Percentiles rank a stretch among this genome's conserved stretches.
Evolutionary conservation across 331 rosid genomes (phyloP).

Genomic region (Rosa hybrid): DNA sequence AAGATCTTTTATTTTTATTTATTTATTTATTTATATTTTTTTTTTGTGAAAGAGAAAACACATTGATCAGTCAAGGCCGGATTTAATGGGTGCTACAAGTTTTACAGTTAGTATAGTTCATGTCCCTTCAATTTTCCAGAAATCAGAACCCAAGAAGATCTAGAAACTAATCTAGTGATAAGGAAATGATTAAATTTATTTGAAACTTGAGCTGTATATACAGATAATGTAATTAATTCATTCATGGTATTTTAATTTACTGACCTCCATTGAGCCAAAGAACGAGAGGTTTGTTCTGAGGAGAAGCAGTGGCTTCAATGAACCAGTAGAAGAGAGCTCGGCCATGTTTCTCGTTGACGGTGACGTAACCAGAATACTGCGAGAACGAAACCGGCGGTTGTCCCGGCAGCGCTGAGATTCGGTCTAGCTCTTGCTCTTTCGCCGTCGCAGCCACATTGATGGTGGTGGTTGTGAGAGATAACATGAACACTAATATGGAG

Average conservation of each 20-base stretch:
- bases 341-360: constrained; percentile 59
- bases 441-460: constrained; percentile 1
- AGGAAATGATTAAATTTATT: neutral
- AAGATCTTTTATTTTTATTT: neutral
- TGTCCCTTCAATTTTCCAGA: neutral
- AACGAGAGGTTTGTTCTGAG: constrained; percentile 60
- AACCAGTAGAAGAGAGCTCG: constrained; percentile 91
- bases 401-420: constrained; percentile 66
- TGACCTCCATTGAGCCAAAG: constrained; percentile 97
- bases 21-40: too few relatives aligned
- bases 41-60: too few relatives aligned
- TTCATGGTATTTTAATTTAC: neutral
- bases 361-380: constrained; percentile 79
- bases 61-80: neutral
- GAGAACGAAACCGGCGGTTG: constrained; percentile 67
- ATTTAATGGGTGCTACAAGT: neutral
- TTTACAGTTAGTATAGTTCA: neutral
- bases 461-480: neutral
- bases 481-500: neutral
- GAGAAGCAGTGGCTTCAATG: constrained; percentile 50
- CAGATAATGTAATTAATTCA: neutral
- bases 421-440: constrained; percentile 53
- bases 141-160: neutral
- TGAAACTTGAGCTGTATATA: neutral
- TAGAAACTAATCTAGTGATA: neutral